phyloP scores from a whole-genome alignment of 1,284 basidiomycete genomes.

The Violaceomyces palustris region DNA sequence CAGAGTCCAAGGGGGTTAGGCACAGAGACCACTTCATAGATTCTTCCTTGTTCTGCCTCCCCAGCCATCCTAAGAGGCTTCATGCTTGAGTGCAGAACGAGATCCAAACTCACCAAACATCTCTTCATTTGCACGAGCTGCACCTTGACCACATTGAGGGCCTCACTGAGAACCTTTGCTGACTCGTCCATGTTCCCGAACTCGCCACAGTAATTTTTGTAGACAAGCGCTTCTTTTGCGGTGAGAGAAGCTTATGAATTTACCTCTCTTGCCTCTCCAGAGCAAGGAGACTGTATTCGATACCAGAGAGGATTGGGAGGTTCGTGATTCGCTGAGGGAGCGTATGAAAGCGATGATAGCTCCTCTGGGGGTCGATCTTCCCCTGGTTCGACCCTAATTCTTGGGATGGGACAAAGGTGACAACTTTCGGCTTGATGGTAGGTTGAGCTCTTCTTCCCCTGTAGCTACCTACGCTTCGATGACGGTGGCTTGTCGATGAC shows the following conservation, averaged over 20 bases:
- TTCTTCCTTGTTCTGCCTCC: too few species aligned
- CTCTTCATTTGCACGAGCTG: slow-evolving; percentile 51
- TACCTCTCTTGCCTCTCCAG: too few species aligned
- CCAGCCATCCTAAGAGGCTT: too few species aligned
- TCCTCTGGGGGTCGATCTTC: neutral
- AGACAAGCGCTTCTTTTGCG: neutral
- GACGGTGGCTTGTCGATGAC: neutral
- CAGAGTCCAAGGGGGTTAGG: too few species aligned
- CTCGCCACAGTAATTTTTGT: neutral
- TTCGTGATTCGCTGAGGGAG: neutral
- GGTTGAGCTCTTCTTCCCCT: neutral
- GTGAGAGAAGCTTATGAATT: neutral
- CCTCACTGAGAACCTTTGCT: slow-evolving; percentile 46
- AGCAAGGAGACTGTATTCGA: too few species aligned
- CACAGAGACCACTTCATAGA: too few species aligned
- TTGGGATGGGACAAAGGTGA: neutral
- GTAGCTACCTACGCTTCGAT: neutral
- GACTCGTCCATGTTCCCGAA: slow-evolving; percentile 48
- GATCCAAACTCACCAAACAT: slow-evolving; percentile 16
- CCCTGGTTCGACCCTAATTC: neutral
- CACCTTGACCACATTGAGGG: slow-evolving; percentile 50
- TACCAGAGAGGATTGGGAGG: neutral
- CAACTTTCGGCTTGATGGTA: neutral
- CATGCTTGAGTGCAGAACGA: neutral
- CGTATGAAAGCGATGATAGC: neutral